Evolutionary conservation across 176 grass and related monocot species (phyloP), one percentile per base, ranked within the genome.

Genomic region (Phoenix dactylifera): DNA sequence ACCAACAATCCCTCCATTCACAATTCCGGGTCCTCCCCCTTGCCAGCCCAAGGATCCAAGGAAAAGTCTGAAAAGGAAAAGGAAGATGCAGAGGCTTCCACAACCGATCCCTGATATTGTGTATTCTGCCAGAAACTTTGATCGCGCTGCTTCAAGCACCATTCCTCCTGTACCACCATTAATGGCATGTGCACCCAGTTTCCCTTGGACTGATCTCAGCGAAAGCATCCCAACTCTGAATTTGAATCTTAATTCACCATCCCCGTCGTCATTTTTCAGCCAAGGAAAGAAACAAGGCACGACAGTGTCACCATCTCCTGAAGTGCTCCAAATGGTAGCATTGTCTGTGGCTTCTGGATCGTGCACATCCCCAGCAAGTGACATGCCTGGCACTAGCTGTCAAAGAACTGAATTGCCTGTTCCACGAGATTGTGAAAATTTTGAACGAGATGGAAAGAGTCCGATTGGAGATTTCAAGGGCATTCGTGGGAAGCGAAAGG

Each of bases 11-110:
- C 88, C 93, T 56, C 84, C 88, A 77, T 98, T 98, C 73, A 55
- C 62, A 56, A 83, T 89, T 29, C 87, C 67, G 16, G 82, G 76
- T 18, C 76, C 67, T 58, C 74, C 70, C 15, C 88, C 81, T 74
- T 83, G 70, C 62, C 63, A 18, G 22, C 93, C 88, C 22, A 86
- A 83, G 60, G 93, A 98, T 57, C 93, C 84, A 29, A 88, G 87
- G 74, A 71, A 66, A 75, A 74, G 59, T 77, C 53, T 79, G 72
- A 98, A 81, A 68, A 98, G 78, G 70, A 89, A 74, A 57, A 76
- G 66, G 62, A 77, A 60, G 67, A 18, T 67, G 59, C 60, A 54
- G 39, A 86, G 52, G 55, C 65, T 66, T 67, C 68, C 57, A 19
- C 78, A 82, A 69, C 2, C 19, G 65, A 65, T 32, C 26, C 54